Evolutionary conservation across 1,139 yeast genomes (phyloP).

Genomic region (Suhomyces maxii): DNA sequence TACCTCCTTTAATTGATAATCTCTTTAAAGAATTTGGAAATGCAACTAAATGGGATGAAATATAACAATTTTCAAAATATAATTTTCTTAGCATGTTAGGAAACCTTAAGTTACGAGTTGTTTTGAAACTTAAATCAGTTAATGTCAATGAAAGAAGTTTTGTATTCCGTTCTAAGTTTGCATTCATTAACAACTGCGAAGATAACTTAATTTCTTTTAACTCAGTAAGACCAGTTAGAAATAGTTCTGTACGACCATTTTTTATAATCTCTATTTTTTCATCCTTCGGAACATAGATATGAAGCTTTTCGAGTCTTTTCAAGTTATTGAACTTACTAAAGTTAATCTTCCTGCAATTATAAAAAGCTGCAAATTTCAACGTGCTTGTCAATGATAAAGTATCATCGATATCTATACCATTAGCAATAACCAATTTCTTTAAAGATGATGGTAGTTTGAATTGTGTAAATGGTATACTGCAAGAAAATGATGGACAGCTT

Average conservation of each 20-base stretch:
- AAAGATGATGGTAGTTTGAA: slow-evolving; percentile 11
- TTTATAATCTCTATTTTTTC: slow-evolving; percentile 9
- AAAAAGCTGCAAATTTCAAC: slow-evolving; percentile 11
- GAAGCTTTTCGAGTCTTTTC: slow-evolving; percentile 12
- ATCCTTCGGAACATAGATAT: slow-evolving; percentile 4
- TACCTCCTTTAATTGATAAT: slow-evolving; percentile 11
- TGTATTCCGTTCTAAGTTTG: slow-evolving; percentile 11
- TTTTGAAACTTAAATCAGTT: slow-evolving; percentile 11
- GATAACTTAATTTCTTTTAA: slow-evolving; percentile 11
- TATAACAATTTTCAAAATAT: slow-evolving; percentile 12
- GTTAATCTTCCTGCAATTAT: slow-evolving; percentile 9
- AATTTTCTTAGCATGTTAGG: slow-evolving; percentile 11
- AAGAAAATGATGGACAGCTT: background rate
- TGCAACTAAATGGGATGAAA: slow-evolving; percentile 14
- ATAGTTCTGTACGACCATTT: slow-evolving; percentile 12
- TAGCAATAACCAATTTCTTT: slow-evolving; percentile 13
- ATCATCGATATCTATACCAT: slow-evolving; percentile 14
- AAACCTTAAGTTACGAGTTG: slow-evolving; percentile 12
- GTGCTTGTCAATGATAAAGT: slow-evolving; percentile 9
- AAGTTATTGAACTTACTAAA: slow-evolving; percentile 15
- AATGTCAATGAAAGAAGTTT: slow-evolving; percentile 12
- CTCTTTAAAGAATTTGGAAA: slow-evolving; percentile 13
- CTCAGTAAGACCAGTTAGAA: slow-evolving; percentile 10
- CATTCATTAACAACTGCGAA: slow-evolving; percentile 8
- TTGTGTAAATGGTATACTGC: background rate